phyloP scores from a whole-genome alignment of 2,329 filamentous ascomycete species.

The Hawksworthiomyces lignivorus region DNA sequence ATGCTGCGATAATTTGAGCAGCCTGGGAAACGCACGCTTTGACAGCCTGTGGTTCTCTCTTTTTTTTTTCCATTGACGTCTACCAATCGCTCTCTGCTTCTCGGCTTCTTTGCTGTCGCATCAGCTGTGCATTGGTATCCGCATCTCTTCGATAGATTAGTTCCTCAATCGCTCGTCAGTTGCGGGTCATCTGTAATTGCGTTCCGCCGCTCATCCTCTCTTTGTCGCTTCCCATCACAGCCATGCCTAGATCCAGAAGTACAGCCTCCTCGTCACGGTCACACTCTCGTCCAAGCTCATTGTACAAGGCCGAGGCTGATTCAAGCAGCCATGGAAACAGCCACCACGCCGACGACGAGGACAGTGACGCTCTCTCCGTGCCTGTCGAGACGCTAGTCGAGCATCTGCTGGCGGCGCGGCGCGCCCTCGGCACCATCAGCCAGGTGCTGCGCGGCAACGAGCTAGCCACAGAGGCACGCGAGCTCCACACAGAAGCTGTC shows the following conservation, averaged over 20 bases:
- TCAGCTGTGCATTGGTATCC: too few relatives aligned
- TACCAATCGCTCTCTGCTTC: too few relatives aligned
- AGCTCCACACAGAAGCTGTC: slow-evolving; percentile 69
- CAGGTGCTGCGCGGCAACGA: slow-evolving; percentile 82
- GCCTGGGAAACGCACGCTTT: too few relatives aligned
- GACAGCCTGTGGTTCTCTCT: too few relatives aligned
- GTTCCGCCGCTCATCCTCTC: too few relatives aligned
- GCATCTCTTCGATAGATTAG: too few relatives aligned
- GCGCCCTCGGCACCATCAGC: slow-evolving; percentile 74
- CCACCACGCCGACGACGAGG: slow-evolving; percentile 18
- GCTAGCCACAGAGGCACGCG: slow-evolving; percentile 68
- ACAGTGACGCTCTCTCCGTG: slow-evolving; percentile 30
- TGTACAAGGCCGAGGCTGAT: not conserved
- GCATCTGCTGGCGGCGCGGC: slow-evolving; percentile 79
- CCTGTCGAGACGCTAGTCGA: slow-evolving; percentile 71
- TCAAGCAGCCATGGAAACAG: not conserved
- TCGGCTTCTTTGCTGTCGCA: too few relatives aligned
- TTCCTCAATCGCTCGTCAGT: too few relatives aligned
- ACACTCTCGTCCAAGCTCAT: slow-evolving; percentile 3
- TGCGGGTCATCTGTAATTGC: too few relatives aligned
- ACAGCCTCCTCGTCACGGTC: slow-evolving; percentile 5
- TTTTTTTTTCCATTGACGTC: too few relatives aligned
- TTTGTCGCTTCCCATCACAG: too few relatives aligned
- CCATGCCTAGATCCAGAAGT: not conserved
- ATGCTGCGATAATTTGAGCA: too few relatives aligned